Evolutionary conservation across 176 grass and related monocot species (phyloP), one percentile per base, ranked within the genome.

Genomic region (Neostapfia colusana): DNA sequence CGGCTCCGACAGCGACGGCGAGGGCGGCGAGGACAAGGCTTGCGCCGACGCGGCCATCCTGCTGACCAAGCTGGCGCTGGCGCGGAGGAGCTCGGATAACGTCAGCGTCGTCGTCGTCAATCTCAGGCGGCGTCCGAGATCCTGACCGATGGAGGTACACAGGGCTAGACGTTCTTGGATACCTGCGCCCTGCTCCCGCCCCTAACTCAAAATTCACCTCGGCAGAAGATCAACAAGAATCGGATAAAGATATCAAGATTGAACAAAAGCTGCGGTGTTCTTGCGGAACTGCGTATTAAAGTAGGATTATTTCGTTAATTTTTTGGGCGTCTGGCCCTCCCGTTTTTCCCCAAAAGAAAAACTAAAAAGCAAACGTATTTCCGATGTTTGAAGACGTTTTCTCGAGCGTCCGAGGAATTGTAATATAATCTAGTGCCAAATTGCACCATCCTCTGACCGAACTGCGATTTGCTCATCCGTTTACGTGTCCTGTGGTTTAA

Each of bases 31-130:
- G 60, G 79, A 93, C 60, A 80, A 67, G 84, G 87, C 84, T 26
- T 98, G 87, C 78, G 74, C 79, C 11, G 79, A 90, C 28, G 88
- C 88, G 12, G 80, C 95, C 45, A 24, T 88, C 54, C 87, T 98
- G 65, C 86, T 98, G n/a, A 92, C 95, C 28, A 94, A 92, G 84
- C 82, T 98, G 38, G 95, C 95, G 6, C 76, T 98, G 65, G 95
- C 91, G 12, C 55, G 89, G 83, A 84, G 86, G 59, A 93, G 41
- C 69, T 7, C 86, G 25, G 91, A 98, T 72, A 98, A 98, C 53
- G 73, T 98, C 26, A 94, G 89, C 69, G 89, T 93, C 20, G 76
- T 94, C 42, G 89, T 98, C 62, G 70, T 98, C 8, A 84, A 92
- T 61, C 95, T 98, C 67, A 82, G 78, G 57, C 25, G 75, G 31